A percentile compares a stretch with the other conserved stretches of the same genome.
Conservation (phyloP, 257 asterid species). For the Forsythia suspensa region DNA sequence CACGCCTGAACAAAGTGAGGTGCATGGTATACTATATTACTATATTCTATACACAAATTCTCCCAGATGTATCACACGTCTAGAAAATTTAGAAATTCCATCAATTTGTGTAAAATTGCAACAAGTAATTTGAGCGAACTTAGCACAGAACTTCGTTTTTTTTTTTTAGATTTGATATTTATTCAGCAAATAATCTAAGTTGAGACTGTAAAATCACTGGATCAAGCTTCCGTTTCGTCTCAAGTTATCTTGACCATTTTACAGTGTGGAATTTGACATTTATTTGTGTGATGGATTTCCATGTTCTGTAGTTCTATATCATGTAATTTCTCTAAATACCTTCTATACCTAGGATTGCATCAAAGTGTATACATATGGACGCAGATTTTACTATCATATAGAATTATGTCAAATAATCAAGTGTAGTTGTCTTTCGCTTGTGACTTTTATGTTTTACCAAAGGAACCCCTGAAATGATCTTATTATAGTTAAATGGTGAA, state of each 20-base stretch:
- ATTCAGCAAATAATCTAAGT: neutral
- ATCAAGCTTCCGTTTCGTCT: neutral
- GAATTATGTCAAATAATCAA: no score
- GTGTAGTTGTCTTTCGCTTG: no score
- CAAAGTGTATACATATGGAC: neutral
- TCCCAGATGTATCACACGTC: neutral
- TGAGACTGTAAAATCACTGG: neutral
- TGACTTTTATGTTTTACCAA: neutral
- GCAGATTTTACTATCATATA: neutral
- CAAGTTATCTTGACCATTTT: neutral
- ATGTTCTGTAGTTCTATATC: neutral
- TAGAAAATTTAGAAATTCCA: neutral
- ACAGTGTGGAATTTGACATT: neutral
- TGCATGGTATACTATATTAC: neutral
- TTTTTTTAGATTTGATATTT: no score
- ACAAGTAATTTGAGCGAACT: neutral
- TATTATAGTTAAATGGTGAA: neutral
- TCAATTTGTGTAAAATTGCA: neutral
- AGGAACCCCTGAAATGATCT: neutral
- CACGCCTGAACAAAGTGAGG: neutral
- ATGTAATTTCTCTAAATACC: neutral
- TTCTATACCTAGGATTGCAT: neutral
- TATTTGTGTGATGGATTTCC: neutral
- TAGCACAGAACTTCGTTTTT: neutral
- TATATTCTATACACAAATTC: neutral